Evolutionary conservation across 306 rosid genomes (phyloP), one percentile per base, ranked within the genome.

Genomic region (Quercus parvula): DNA sequence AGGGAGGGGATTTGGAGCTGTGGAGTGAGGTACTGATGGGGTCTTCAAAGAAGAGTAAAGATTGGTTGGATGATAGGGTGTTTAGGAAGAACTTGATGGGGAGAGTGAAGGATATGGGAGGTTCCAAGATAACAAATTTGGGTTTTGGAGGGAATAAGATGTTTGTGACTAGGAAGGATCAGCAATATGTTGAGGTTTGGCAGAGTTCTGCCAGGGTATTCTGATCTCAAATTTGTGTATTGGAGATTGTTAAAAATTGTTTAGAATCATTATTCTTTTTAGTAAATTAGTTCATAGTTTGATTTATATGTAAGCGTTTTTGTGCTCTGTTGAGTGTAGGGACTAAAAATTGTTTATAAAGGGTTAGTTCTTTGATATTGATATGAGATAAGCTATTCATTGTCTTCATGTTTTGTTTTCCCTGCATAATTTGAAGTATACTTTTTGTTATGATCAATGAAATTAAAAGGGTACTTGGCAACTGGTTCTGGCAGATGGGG

Each of bases 121-220:
- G 93, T 57, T 75, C 84, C 15, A 95, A 70, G 86, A 86, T 95
- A 44, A 90, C 88, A 27, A 85, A 81, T 57, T 71, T 95, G 75
- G 84, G 88, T 19, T 91, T 93, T 83, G 98, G 98, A 70, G 99
- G 99, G 63, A 93, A 94, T 75, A 93, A 90, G 56, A 95, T 95
- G 99, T 90, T 91, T 79, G 82, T 93, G 73, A 87, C 93, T 0
- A 89, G 97, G 82, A 93, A 88, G 79, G 97, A 91, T 75, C 88
- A 88, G 66, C 97, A 91, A 67, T 81, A 41, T 86, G 96, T 95
- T 76, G 99, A 95, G 89, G 94, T 93, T 58, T 95, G 99, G 99
- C 94, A 91, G 84, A 88, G 94, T 86, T 87, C 93, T 46, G 79
- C 79, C 0, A 84, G 85, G 81, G 92, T 88, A 73, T 80, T 85